Evolutionary conservation across 2,329 filamentous ascomycete genomes (phyloP), one percentile per base, ranked within the genome.

Genomic region (Reticulascus tulasneorum): DNA sequence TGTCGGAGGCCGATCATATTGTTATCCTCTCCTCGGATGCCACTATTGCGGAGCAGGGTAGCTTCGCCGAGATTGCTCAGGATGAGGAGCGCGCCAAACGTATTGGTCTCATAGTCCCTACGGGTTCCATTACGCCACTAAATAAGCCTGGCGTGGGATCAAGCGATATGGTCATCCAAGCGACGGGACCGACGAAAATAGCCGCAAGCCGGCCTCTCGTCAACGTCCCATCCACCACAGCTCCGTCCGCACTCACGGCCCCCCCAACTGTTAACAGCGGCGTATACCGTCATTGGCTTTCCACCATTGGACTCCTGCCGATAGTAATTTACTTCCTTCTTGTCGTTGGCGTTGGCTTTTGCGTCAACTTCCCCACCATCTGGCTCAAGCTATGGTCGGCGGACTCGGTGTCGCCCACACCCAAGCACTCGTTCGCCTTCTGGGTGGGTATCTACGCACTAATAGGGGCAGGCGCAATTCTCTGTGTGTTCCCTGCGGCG

Each of bases 321-420:
- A 9, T 22, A 7, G 2, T 21, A 7, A n/a, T 16, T 9, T 13
- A 9, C 3, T 16, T 13, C 10, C 1, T 12, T 7, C 11, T 30
- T 7, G 13, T 15, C 3, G 13, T 34, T 6, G 32, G 23, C 13
- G 17, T 28, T 9, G 60, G 52, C 1, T 56, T 56, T 10, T 49
- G 47, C 9, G 40, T 37, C 5, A 59, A 49, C 25, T 50, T 60
- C 3, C 53, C 59, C 0, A 56, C 45, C 2, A 35, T 69, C 4
- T 69, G 66, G 65, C 42, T 70, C 8, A 64, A 58, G n/a, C 67
- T 56, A 35, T 68, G 64, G 57, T 53, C 63, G 0, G 48, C 53
- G 5, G 55, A 62, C 26, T 34, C 44, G 0, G 51, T 52, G 2
- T 29, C 25, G 8, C 29, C 22, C 22, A 10, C 21, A n/a, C 29